Evolutionary conservation across 2,329 filamentous ascomycete genomes (phyloP), one percentile per base, ranked within the genome.

Genomic region (Venturia nashicola): DNA sequence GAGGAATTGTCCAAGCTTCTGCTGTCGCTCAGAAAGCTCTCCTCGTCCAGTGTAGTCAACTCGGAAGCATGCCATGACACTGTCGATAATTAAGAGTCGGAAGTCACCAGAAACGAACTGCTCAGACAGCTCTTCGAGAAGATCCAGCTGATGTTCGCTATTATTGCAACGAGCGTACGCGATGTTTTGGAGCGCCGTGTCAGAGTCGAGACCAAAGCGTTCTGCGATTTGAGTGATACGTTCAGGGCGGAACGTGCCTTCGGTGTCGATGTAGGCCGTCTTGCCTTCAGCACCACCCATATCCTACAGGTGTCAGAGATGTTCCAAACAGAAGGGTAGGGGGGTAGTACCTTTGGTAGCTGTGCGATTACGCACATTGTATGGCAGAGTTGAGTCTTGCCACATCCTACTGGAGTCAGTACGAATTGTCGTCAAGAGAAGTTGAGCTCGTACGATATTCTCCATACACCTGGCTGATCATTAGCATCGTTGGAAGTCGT

Each of bases 361-460:
- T 83, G 83, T 40, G 84, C 83, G 62, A 86, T 79, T 43, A 88
- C 86, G 51, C 84, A 83, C 79, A 88, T 83, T 5, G 86, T 89
- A 71, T 88, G 86, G 5, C 83, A 84, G 36, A 89, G 76, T 71
- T 89, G 86, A 20, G 86, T 88, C 75, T 89, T 89, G 65, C 86
- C 85, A 71, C 86, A 88, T 67, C 76, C 76, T 78, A 18, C 5
- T n/a, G 60, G 18, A 16, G 27, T 55, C 6, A 60, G 59, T 43
- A 20, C 39, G 14, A 9, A n/a, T 11, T 57, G 51, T 34, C 2
- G 0, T 1, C n/a, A 36, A 23, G 51, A 14, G 39, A 18, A 18
- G 4, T 43, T 62, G 46, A 32, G 3, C 20, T 27, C 14, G 64
- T 69, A 74, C 83, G 79, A 68, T 81, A 85, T 69, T 85, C 83